These are phyloP conservation scores for Chaetomium globosum DNA, from an alignment of 2,329 filamentous ascomycete species.

Conservation along the genomic window DNA sequence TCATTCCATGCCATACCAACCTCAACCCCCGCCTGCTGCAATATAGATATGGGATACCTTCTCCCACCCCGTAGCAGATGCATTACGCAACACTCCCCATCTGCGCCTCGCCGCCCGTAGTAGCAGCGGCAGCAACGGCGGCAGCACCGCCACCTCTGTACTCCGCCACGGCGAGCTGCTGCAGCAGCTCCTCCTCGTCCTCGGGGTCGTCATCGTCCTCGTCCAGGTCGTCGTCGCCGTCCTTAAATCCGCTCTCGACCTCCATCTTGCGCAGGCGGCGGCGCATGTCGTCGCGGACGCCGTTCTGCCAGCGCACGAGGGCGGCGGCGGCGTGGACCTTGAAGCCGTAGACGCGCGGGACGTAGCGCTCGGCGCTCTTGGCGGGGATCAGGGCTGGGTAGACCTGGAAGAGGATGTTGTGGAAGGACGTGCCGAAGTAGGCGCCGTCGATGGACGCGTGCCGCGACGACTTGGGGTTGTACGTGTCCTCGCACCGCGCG, in stretches of 20 bases:
- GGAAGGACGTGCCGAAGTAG: conserved; percentile 97
- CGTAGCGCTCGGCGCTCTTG: conserved; percentile 84
- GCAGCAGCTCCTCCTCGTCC: conserved; percentile 47
- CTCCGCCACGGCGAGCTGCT: conserved; percentile 16
- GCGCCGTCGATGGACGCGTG: conserved; percentile 95
- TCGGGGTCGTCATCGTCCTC: conserved; percentile 66
- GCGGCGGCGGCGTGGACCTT: conserved; percentile 89
- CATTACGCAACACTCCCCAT: conserved; percentile 23
- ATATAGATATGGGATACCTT: conserved; percentile 5
- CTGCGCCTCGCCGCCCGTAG: conserved; percentile 11
- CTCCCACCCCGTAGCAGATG: too few species aligned
- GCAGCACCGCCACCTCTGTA: conserved; percentile 8
- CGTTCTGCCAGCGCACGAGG: conserved; percentile 87
- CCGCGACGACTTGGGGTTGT: conserved; percentile 96
- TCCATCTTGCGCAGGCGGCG: conserved; percentile 69
- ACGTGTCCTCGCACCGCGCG: conserved; percentile 94
- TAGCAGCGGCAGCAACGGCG: not conserved
- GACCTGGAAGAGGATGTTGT: conserved; percentile 98
- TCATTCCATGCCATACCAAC: conserved; percentile 3
- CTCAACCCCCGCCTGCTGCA: not conserved
- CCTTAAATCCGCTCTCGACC: conserved; percentile 79
- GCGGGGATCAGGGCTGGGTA: conserved; percentile 86
- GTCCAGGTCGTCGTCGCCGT: conserved; percentile 62
- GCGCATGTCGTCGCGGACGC: conserved; percentile 79
- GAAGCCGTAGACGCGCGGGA: conserved; percentile 92